Conservation (phyloP, 306 rosid species). For the Dalbergia cochinchinensis region DNA sequence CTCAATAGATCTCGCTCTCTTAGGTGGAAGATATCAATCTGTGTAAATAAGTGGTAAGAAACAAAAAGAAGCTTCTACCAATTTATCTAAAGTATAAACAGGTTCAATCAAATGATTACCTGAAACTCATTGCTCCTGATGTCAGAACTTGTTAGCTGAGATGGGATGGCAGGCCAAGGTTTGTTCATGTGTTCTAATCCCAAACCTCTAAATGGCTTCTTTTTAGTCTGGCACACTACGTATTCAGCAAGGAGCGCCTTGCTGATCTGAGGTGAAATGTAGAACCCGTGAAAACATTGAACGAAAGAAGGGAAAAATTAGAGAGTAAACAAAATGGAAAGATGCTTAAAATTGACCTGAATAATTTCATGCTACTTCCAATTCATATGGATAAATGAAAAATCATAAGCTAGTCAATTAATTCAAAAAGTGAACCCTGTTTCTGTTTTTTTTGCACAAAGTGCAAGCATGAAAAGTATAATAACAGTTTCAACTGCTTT, state of each 20-base stretch:
- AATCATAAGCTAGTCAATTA: not conserved
- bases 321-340: not conserved
- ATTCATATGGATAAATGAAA: constrained; percentile 1
- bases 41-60: constrained; percentile 46
- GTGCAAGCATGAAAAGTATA: constrained; percentile 15
- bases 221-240: constrained; percentile 65
- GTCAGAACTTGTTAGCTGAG: constrained; percentile 67
- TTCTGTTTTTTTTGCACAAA: not conserved
- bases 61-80: constrained; percentile 31
- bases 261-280: constrained; percentile 73
- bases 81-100: constrained; percentile 18
- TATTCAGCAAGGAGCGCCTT: constrained; percentile 85
- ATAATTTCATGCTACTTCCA: constrained; percentile 29
- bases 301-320: not conserved
- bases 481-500: constrained; percentile 1
- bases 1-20: constrained; percentile 87
- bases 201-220: constrained; percentile 73
- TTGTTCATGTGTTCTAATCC: constrained; percentile 94
- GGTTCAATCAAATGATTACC: constrained; percentile 55
- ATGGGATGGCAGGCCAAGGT: constrained; percentile 70
- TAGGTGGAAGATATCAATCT: constrained; percentile 81
- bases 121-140: constrained; percentile 77
- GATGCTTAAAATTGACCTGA: constrained; percentile 33
- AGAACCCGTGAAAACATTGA: constrained; percentile 35
- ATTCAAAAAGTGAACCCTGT: not conserved